A percentile compares a stretch with the other conserved stretches of the same genome.
Evolutionary conservation across 1,284 basidiomycete species (phyloP).

Genomic region (Cryptococcus sp.): DNA sequence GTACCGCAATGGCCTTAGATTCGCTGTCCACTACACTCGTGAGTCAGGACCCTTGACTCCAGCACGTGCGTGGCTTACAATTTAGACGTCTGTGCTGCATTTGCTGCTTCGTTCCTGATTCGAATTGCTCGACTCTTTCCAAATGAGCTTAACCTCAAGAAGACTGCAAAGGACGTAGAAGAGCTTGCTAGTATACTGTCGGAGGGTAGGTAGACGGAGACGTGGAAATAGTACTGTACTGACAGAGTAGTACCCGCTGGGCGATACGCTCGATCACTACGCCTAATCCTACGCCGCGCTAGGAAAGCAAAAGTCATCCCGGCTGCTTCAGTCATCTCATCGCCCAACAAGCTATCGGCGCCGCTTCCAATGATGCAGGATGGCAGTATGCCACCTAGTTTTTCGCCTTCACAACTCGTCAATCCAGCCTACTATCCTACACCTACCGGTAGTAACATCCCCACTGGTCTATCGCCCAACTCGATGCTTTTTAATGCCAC

Average conservation of each 20-base stretch:
- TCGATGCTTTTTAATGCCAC: slow-evolving; percentile 26
- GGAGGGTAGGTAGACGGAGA: slow-evolving; percentile 55
- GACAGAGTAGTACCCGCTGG: slow-evolving; percentile 68
- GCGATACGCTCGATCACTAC: slow-evolving; percentile 79
- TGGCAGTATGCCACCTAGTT: slow-evolving; percentile 15
- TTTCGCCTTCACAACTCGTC: slow-evolving; percentile 15
- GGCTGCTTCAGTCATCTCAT: slow-evolving; percentile 40
- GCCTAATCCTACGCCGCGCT: slow-evolving; percentile 77
- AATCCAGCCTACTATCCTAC: slow-evolving; percentile 13
- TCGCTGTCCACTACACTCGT: slow-evolving; percentile 51
- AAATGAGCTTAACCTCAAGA: slow-evolving; percentile 69
- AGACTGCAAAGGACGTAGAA: slow-evolving; percentile 73
- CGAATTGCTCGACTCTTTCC: slow-evolving; percentile 82
- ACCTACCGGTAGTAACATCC: slow-evolving; percentile 13
- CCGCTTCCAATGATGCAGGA: slow-evolving; percentile 18
- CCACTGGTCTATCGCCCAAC: slow-evolving; percentile 9
- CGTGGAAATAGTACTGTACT: not conserved
- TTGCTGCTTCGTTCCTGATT: slow-evolving; percentile 81
- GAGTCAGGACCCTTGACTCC: slow-evolving; percentile 47
- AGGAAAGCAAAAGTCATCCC: slow-evolving; percentile 61
- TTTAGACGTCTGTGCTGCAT: slow-evolving; percentile 86
- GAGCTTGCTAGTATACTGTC: slow-evolving; percentile 67
- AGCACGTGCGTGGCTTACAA: slow-evolving; percentile 42
- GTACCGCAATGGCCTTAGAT: slow-evolving; percentile 85
- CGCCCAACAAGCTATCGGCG: slow-evolving; percentile 21